Evolutionary conservation across 495 filamentous ascomycete species (phyloP).

Genomic region (Trichoderma virens): DNA sequence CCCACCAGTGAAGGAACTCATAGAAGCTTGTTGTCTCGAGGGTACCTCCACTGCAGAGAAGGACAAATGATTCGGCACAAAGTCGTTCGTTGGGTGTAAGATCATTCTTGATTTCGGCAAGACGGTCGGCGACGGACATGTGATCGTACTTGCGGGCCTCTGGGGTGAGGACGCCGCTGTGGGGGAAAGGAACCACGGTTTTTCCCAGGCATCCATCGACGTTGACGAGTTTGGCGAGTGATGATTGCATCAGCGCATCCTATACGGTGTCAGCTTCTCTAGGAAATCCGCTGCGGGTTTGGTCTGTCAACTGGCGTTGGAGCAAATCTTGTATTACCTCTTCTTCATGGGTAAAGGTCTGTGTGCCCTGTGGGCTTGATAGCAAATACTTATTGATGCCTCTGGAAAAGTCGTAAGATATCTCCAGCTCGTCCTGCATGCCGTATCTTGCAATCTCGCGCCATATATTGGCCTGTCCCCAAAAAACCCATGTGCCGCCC

Average conservation of each 20-base stretch:
- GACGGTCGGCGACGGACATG: background rate
- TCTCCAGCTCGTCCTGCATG: conserved; percentile 3
- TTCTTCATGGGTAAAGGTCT: background rate
- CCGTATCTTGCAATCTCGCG: conserved; percentile 8
- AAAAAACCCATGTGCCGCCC: background rate
- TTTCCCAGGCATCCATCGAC: background rate
- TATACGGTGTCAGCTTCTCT: background rate
- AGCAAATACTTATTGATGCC: background rate
- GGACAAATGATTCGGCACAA: background rate
- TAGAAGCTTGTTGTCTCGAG: conserved; percentile 6
- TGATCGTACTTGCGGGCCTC: conserved; percentile 2
- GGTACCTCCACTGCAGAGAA: background rate
- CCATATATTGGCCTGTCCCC: conserved; percentile 1
- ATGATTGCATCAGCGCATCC: background rate
- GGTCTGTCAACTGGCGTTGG: background rate
- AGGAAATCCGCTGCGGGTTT: background rate
- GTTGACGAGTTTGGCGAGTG: conserved; percentile 2
- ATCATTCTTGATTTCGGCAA: background rate
- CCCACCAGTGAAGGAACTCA: conserved; percentile 3
- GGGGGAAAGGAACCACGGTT: background rate
- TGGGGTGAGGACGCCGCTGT: background rate
- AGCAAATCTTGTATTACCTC: background rate
- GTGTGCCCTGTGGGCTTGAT: background rate
- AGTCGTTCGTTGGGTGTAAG: conserved; percentile 3
- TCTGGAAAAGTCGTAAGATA: conserved; percentile 3